phyloP scores from a whole-genome alignment of 1,284 basidiomycete genomes.

The Exobasidium cylindrosporum region DNA sequence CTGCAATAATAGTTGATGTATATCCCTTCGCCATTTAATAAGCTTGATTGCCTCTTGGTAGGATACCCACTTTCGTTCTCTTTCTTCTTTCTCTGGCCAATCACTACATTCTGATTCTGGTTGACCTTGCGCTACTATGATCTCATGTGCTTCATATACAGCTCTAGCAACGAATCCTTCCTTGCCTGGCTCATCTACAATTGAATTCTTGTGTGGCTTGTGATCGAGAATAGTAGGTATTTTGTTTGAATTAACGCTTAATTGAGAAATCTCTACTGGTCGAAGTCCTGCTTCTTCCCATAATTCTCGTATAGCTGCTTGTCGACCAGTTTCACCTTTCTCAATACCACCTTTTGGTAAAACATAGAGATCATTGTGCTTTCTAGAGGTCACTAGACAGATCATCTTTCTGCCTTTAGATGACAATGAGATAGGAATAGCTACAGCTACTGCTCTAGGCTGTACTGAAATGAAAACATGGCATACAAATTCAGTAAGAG shows the following conservation, averaged over 20 bases:
- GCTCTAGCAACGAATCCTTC: constrained; percentile 37
- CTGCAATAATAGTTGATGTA: constrained; percentile 13
- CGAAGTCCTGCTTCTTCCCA: constrained; percentile 43
- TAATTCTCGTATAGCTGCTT: constrained; percentile 42
- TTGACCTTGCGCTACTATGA: constrained; percentile 19
- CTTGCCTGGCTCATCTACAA: constrained; percentile 7
- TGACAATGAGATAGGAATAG: constrained; percentile 24
- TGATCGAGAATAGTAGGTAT: constrained; percentile 26
- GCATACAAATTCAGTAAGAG: no score
- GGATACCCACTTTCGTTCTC: constrained; percentile 27
- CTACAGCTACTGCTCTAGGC: constrained; percentile 33
- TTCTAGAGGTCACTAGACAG: constrained; percentile 45
- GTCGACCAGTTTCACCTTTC: constrained; percentile 29
- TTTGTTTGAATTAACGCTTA: background rate
- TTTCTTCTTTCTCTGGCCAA: constrained; percentile 43
- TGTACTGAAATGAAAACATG: no score
- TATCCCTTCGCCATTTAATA: constrained; percentile 39
- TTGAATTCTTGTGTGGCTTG: constrained; percentile 42
- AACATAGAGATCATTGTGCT: constrained; percentile 38
- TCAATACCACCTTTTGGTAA: constrained; percentile 53
- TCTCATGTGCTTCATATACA: constrained; percentile 33
- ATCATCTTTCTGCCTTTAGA: constrained; percentile 14
- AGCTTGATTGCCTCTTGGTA: constrained; percentile 25
- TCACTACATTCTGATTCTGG: constrained; percentile 11
- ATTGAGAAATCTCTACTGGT: background rate